Evolutionary conservation across 345 rosid species (phyloP), one percentile per base, ranked within the genome.

Genomic region (Schrenkiella parvula): DNA sequence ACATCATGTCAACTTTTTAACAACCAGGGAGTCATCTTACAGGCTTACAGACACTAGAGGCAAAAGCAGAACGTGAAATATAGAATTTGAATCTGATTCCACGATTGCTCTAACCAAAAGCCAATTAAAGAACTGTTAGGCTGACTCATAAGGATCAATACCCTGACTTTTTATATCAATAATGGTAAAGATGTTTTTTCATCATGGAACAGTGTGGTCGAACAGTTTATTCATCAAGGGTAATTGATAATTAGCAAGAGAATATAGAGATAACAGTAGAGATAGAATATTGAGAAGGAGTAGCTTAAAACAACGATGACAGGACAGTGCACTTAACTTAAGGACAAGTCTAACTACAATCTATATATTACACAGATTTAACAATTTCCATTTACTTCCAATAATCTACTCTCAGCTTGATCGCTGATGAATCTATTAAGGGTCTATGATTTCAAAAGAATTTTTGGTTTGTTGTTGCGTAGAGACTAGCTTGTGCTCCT

Each of bases 401-500:
- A 52, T 68, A 58, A 57, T 39, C 72, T 56, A 26, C 25, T 55
- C 47, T 46, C 55, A 48, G 37, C 63, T 32, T 61, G 14, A 61
- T 43, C 10, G 47, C 71, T 55, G 52, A 73, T 65, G 52, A 73
- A 56, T 65, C 52, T 22, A 13, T 39, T 13, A 41, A 72, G n/a
- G 44, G 69, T 62, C 61, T 23, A 73, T 35, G 78, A 38, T n/a
- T 51, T 73, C 52, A 47, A 74, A 67, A 59, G 63, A 67, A 67
- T 66, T 31, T 18, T 6, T 66, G 34, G 32, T 12, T 17, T 39
- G 10, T 26, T 26, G 35, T 46, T 57, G 42, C n/a, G 66, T 47
- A 35, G 34, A 18, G 8, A 57, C 78, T 88, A 87, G 61, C 82
- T 63, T 8, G 84, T 76, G 66, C 51, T 82, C 79, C 95, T 83